Evolutionary conservation across 257 asterid species (phyloP), one percentile per base, ranked within the genome.

Genomic region (Hygrophila difformis): DNA sequence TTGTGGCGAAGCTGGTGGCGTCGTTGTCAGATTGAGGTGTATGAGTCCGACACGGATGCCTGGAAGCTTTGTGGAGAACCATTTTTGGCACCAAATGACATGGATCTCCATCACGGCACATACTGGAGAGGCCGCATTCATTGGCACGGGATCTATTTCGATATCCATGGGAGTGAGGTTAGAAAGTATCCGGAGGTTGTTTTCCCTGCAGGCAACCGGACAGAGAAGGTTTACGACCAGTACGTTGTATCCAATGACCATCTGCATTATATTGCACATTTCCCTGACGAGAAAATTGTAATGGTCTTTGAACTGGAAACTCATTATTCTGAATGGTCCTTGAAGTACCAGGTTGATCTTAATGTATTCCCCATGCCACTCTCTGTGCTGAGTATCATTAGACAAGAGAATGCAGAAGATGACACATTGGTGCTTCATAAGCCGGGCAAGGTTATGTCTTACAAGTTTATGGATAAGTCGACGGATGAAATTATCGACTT

Each of bases 51-150:
- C 2, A 50, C 56, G 0, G 1, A 19, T 17, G 36, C 44, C 10
- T 70, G 77, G 77, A 49, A 24, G 28, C 43, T 49, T 6, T 39
- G 47, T 23, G 70, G 59, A 5, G 63, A 65, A 11, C 61, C 47
- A 0, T 39, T 56, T 47, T 22, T 49, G 47, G 70, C 51, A 22
- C 73, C 70, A 4, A 36, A n/a, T 0, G 39, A 33, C 12, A 6
- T 61, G 57, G 23, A 39, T 4, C 61, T 65, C 11, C 48, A 55
- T 37, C 39, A 48, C 6, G 77, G 73, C 35, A 14, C 8, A 13
- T 63, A 48, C 20, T 65, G 69, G 70, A 49, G 53, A 26, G 55
- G 56, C 4, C 24, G 52, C 18, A 43, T 70, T 16, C 77, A 70
- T 37, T 70, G 73, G 73, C 4, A 35, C 5, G 66, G 69, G 49